phyloP scores from a whole-genome alignment of 2,329 filamentous ascomycete genomes.

The Colletotrichum abscissum region DNA sequence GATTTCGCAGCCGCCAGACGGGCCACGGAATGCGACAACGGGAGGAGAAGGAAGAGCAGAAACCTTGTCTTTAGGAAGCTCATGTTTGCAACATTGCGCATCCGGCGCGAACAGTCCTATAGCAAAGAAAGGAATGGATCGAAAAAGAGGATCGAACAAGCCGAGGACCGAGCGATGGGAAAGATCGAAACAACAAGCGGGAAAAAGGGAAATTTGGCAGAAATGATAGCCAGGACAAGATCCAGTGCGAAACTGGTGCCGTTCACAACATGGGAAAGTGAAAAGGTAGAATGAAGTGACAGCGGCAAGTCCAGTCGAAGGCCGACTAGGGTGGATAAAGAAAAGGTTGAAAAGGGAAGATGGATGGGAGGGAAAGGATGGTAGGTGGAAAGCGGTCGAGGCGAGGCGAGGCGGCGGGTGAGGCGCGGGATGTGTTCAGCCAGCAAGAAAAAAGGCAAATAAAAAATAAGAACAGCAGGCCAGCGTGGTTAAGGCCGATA shows the following conservation, averaged over 20 bases:
- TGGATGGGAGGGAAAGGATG: not conserved
- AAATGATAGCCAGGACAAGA: slow-evolving; percentile 27
- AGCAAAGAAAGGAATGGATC: not conserved
- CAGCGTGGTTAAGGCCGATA: not conserved
- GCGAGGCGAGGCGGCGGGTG: slow-evolving; percentile 9
- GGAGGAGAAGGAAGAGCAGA: slow-evolving; percentile 12
- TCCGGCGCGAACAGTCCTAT: slow-evolving; percentile 26
- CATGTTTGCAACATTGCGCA: slow-evolving; percentile 53
- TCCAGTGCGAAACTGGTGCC: slow-evolving; percentile 30
- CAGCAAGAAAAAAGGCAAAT: not conserved
- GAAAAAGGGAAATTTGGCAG: slow-evolving; percentile 12
- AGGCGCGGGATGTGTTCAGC: slow-evolving; percentile 18
- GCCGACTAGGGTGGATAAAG: slow-evolving; percentile 11
- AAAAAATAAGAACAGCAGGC: not conserved
- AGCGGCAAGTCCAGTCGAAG: slow-evolving; percentile 15
- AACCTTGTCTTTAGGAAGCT: slow-evolving; percentile 59
- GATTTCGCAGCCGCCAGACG: slow-evolving; percentile 26
- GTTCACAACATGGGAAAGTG: slow-evolving; percentile 35
- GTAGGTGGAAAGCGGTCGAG: not conserved
- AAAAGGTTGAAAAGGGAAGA: not conserved
- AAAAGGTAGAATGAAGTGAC: slow-evolving; percentile 17
- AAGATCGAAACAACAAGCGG: slow-evolving; percentile 16
- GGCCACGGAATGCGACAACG: slow-evolving; percentile 21
- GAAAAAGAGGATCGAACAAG: slow-evolving; percentile 21
- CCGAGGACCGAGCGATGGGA: slow-evolving; percentile 28